Evolutionary conservation across 768 basidiomycete genomes (phyloP), one percentile per base, ranked within the genome.

Genomic region (Serendipita sp.): DNA sequence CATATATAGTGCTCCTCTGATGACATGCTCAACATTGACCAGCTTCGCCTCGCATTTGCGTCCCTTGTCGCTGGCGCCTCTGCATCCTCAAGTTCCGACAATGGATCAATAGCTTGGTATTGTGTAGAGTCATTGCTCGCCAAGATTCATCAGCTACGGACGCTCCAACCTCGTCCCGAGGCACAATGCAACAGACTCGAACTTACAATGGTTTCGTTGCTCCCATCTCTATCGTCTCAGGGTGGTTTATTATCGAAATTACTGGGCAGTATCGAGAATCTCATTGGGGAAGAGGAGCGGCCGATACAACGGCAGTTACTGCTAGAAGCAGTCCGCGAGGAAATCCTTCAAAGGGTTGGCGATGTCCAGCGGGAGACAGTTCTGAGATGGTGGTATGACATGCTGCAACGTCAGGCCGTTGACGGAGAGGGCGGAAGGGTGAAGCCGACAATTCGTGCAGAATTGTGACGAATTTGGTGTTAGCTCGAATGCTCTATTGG

Each of bases 41-140:
- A 95, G 93, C 77, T 92, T 5, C 74, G 84, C 30, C 76, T 90
- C 42, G 89, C 91, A 3, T 90, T 81, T 68, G 75, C 84, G n/a
- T 79, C 85, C 4, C 76, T 91, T 13, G 82, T 88, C 26, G 75
- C 78, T 64, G 79, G 82, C n/a, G n/a, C n/a, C 62, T 75, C 76
- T 42, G 74, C 77, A 1, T 74, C 74, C 60, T 71, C 75, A 43
- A 66, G 68, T 3, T 26, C 20, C n/a, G 45, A 72, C 66, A 67
- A 63, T 69, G 66, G 77, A 56, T 73, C 78, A 0, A 76, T 88
- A n/a, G 82, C 82, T 2, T 86, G 84, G 81, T 79, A 84, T 68
- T 87, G 84, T 72, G 73, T 90, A 63, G 78, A 79, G 60, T 69
- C 77, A 34, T 74, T 89, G 30, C 70, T 86, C 16, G 72, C 74